Evolutionary conservation across 2,329 filamentous ascomycete genomes (phyloP).

Genomic region (Aspergillus melleus): DNA sequence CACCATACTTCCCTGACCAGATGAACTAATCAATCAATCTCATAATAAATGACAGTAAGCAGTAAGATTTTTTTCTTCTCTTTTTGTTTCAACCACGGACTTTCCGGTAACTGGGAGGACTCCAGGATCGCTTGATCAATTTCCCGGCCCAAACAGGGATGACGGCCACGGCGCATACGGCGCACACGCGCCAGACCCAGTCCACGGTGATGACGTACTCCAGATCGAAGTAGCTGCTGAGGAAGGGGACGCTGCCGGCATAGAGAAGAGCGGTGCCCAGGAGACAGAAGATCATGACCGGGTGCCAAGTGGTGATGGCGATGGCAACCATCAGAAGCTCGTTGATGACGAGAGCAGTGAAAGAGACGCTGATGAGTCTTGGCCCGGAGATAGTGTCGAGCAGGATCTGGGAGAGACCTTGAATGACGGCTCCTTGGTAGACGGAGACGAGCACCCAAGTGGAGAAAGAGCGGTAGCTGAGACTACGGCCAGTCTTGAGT

Average conservation of each 20-base stretch:
- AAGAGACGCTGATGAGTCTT: conserved; percentile 84
- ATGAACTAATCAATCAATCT: not conserved
- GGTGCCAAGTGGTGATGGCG: conserved; percentile 96
- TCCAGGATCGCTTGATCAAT: conserved; percentile 78
- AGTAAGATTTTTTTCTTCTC: not conserved
- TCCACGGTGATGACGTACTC: conserved; percentile 73
- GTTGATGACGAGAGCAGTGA: conserved; percentile 88
- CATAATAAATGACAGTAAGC: not conserved
- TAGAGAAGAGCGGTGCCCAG: conserved; percentile 81
- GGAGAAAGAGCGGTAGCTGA: conserved; percentile 94
- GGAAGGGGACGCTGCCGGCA: conserved; percentile 77
- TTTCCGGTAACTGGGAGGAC: conserved; percentile 92
- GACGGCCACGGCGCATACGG: conserved; percentile 76
- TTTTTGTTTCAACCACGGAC: conserved; percentile 52
- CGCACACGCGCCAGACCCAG: conserved; percentile 84
- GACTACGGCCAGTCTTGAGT: conserved; percentile 79
- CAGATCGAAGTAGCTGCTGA: conserved; percentile 88
- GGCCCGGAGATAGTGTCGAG: conserved; percentile 68
- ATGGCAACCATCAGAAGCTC: conserved; percentile 97
- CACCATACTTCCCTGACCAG: not conserved
- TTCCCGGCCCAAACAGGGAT: conserved; percentile 87
- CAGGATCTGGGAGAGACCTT: conserved; percentile 87
- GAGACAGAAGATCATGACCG: conserved; percentile 82
- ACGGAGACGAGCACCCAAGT: conserved; percentile 93
- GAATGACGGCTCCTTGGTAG: conserved; percentile 93